Base-by-base conservation (phyloP, 768 basidiomycete genomes). In the Symmetrospora coprosmae region DNA sequence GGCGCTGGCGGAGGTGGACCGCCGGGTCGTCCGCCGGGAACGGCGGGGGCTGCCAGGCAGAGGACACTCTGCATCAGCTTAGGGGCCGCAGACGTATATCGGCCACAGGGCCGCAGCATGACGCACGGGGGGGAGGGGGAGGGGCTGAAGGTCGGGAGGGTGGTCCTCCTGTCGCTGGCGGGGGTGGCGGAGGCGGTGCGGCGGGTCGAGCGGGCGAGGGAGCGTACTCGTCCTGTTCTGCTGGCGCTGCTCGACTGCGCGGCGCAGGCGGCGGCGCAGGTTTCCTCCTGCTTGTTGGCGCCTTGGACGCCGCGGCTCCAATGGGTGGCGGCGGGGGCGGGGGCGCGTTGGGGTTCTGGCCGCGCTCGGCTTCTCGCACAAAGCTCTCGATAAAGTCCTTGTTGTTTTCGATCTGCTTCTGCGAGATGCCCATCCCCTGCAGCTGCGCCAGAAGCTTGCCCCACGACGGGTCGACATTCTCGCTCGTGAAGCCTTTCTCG, bases 391-490 rank as follows among this genome's bases (percentile, higher is more conserved):
- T 92, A 71, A 88, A 96, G 64, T 86, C 84, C 75, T 84, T 84
- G 67, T 97, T 83, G 64, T 83, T 74, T 62, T 77, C 77, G 37
- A 94, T 81, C 40, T 86, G 73, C 35, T 82, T 80, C 49, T 72
- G 69, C 8, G 23, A 19, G 47, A 96, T 73, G 0, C 89, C 89
- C 6, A 69, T 76, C 73, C 43, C 74, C 62, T 82, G 79, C 4
- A 96, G 77, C 60, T 80, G 76, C 7, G 74, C 76, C 2, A 96
- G 76, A 59, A 97, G 73, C 1, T 80, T 75, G 43, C 80, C 76
- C 92, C 92, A 97, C 4, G 84, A 86, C 1, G 86, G 81, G 72
- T 99, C 92, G 4, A 99, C 86, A 52, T 86, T 86, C 16, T 77
- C 78, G 0, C 84, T 86, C 0, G 82, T 84, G 72, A 88, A 96